Evolutionary conservation across 2,329 filamentous ascomycete species (phyloP).

Genomic region (Arthroderma sp.): DNA sequence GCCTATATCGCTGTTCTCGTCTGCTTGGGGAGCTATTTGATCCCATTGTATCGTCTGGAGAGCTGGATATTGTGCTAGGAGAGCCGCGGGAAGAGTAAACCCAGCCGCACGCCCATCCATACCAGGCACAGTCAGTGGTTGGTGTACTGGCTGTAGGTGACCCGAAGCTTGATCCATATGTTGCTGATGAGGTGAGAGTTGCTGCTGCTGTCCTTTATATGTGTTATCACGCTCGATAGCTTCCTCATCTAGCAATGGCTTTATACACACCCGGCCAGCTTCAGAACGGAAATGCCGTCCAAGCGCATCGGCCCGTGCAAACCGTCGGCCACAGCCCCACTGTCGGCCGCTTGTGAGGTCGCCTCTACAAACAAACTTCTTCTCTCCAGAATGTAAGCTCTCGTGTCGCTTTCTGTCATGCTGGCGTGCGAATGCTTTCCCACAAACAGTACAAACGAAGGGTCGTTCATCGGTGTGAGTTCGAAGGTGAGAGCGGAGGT

Average conservation of each 20-base stretch:
- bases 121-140: constrained; percentile 48
- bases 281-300: constrained; percentile 92
- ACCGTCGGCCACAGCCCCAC: constrained; percentile 88
- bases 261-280: constrained; percentile 90
- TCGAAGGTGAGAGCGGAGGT: constrained; percentile 82
- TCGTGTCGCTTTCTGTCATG: constrained; percentile 97
- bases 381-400: constrained; percentile 89
- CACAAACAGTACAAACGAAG: constrained; percentile 92
- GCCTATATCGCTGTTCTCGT: constrained; percentile 47
- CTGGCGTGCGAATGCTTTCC: constrained; percentile 92
- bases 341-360: constrained; percentile 68
- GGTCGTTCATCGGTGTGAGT: constrained; percentile 96
- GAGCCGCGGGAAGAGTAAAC: constrained; percentile 68
- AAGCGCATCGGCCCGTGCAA: constrained; percentile 87
- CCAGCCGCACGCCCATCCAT: constrained; percentile 44
- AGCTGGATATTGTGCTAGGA: constrained; percentile 84
- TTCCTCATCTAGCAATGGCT: constrained; percentile 92
- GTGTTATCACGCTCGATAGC: constrained; percentile 64
- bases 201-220: constrained; percentile 60
- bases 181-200: constrained; percentile 48
- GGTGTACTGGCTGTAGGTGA: constrained; percentile 44
- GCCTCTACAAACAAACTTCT: constrained; percentile 95
- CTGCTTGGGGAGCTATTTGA: constrained; percentile 49
- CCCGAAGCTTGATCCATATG: constrained; percentile 35
- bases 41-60: constrained; percentile 88